Evolutionary conservation across 164 flowering plant genomes (phyloP).

Genomic region (Stephania japonica): DNA sequence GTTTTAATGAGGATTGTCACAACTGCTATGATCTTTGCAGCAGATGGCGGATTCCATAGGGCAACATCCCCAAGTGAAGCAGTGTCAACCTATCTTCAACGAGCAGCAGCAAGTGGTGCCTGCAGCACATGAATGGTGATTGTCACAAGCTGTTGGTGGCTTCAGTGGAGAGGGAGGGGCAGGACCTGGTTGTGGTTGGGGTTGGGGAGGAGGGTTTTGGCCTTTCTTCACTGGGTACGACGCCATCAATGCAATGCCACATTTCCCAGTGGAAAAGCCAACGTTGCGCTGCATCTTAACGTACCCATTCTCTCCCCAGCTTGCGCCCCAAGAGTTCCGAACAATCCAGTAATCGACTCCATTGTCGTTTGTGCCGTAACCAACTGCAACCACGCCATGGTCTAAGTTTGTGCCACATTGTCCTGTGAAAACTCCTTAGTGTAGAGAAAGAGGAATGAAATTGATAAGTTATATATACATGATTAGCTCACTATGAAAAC

Average conservation of each 20-base stretch:
- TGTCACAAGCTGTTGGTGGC: slow-evolving; percentile 62
- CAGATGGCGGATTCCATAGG: slow-evolving; percentile 87
- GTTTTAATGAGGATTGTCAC: too few relatives aligned
- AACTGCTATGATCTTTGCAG: slow-evolving; percentile 71
- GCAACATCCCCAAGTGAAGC: slow-evolving; percentile 95
- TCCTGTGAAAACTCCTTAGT: slow-evolving; percentile 81
- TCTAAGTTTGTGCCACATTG: slow-evolving; percentile 70
- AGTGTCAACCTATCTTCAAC: slow-evolving; percentile 34
- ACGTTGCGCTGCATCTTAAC: slow-evolving; percentile 68
- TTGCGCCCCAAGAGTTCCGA: slow-evolving; percentile 82
- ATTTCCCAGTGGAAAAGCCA: slow-evolving; percentile 39
- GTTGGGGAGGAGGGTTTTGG: slow-evolving; percentile 89
- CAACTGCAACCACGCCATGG: slow-evolving; percentile 90
- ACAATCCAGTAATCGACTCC: slow-evolving; percentile 88
- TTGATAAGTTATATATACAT: not conserved
- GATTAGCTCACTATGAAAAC: too few relatives aligned
- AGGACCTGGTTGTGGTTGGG: slow-evolving; percentile 91
- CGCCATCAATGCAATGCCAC: slow-evolving; percentile 84
- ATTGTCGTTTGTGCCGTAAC: slow-evolving; percentile 79
- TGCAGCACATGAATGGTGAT: slow-evolving; percentile 52
- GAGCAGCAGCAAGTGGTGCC: slow-evolving; percentile 79
- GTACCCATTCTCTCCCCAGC: slow-evolving; percentile 88
- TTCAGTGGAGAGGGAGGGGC: slow-evolving; percentile 70
- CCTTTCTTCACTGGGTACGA: slow-evolving; percentile 80
- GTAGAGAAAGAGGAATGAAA: not conserved